phyloP scores from a whole-genome alignment of 768 basidiomycete genomes.

The Russula compacta region DNA sequence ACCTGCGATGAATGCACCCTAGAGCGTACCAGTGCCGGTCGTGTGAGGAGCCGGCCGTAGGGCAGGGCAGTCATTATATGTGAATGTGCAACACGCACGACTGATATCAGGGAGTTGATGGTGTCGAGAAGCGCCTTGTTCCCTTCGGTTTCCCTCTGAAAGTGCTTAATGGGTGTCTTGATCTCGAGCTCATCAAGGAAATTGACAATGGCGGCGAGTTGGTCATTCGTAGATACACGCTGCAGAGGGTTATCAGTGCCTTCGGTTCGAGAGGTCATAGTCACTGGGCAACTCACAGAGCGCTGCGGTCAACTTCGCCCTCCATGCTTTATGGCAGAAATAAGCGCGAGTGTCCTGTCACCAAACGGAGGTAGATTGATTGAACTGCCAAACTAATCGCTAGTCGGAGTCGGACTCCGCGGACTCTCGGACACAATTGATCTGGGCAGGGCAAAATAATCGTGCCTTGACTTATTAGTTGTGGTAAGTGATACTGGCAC shows the following conservation, averaged over 20 bases:
- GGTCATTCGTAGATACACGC: background rate
- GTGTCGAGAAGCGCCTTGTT: conserved; percentile 15
- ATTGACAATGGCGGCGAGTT: background rate
- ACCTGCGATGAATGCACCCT: conserved; percentile 20
- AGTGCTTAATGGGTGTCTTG: background rate
- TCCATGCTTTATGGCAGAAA: background rate
- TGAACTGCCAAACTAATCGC: background rate
- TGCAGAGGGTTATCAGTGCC: background rate
- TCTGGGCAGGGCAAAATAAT: too few species aligned
- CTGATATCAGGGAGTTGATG: conserved; percentile 13
- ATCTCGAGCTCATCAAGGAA: conserved; percentile 8
- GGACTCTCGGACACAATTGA: too few species aligned
- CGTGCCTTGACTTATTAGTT: too few species aligned
- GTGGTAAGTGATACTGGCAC: too few species aligned
- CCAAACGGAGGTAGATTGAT: background rate
- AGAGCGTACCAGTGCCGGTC: background rate
- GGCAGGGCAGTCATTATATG: background rate
- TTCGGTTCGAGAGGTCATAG: background rate
- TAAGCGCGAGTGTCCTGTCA: background rate
- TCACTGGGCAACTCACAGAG: background rate
- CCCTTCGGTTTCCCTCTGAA: conserved; percentile 5
- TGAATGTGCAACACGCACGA: background rate
- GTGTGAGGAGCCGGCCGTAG: background rate
- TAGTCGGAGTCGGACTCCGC: too few species aligned
- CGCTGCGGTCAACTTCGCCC: background rate